Percentiles rank a stretch among this genome's conserved stretches.
These are phyloP conservation scores for Gonium pectorale DNA, from an alignment of 139 green algal species.

Conservation along the genomic window DNA sequence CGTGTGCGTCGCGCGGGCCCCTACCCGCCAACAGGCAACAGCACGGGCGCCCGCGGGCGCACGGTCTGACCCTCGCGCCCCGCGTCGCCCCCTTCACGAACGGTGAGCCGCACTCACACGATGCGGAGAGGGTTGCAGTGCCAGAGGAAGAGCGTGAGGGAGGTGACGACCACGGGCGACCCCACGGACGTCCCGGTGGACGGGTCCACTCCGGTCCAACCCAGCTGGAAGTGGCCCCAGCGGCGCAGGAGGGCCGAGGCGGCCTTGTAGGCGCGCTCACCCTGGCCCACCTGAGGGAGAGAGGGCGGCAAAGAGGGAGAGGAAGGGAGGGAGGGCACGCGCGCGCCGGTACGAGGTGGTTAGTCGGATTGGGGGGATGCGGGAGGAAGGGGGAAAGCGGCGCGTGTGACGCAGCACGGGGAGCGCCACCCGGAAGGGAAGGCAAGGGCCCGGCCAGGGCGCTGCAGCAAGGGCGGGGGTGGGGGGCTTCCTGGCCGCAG, in stretches of 20 bases:
- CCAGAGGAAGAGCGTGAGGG: slow-evolving; percentile 67
- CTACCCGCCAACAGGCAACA: background rate
- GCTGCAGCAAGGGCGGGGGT: too few species aligned
- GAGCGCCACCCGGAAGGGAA: too few species aligned
- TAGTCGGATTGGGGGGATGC: too few species aligned
- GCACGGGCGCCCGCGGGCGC: background rate
- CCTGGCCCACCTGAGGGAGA: slow-evolving; percentile 59
- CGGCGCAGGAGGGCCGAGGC: slow-evolving; percentile 44
- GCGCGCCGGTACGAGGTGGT: too few species aligned
- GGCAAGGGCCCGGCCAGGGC: too few species aligned
- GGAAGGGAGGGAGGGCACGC: too few species aligned
- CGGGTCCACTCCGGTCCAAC: slow-evolving; percentile 58
- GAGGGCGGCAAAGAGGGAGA: too few species aligned
- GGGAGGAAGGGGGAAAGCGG: too few species aligned
- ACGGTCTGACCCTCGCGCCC: background rate
- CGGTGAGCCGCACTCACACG: slow-evolving; percentile 43
- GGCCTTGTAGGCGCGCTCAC: slow-evolving; percentile 45
- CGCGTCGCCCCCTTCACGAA: background rate
- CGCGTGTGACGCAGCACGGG: too few species aligned
- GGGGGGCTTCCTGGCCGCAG: too few species aligned
- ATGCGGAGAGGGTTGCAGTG: slow-evolving; percentile 61
- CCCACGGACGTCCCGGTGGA: slow-evolving; percentile 40
- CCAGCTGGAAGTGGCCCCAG: slow-evolving; percentile 73
- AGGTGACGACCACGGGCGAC: slow-evolving; percentile 48
- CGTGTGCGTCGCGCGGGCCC: too few species aligned